phyloP scores from a whole-genome alignment of 176 grass and related monocot species.

The Neostapfia colusana region DNA sequence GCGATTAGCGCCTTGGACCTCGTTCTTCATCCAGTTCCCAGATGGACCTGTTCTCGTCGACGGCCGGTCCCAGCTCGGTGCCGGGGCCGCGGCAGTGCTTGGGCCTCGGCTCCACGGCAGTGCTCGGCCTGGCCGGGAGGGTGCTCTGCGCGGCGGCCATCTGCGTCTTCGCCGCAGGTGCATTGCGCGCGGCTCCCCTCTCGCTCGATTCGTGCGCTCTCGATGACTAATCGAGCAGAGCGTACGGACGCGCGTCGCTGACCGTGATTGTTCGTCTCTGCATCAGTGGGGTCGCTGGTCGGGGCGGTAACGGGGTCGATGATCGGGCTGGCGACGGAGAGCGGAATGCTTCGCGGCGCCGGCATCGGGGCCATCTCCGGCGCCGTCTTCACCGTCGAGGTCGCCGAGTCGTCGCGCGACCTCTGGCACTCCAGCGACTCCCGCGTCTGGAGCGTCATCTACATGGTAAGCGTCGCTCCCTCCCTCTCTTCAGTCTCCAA shows the following conservation, averaged over 20 bases:
- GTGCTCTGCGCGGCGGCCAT: conserved; percentile 43
- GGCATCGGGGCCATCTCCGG: conserved; percentile 92
- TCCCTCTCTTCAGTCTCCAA: background rate
- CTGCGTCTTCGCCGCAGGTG: conserved; percentile 46
- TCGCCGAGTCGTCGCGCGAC: conserved; percentile 65
- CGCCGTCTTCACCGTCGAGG: conserved; percentile 90
- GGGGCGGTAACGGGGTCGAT: conserved; percentile 63
- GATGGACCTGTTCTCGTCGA: conserved; percentile 21
- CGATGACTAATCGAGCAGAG: no score
- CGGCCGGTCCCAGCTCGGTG: background rate
- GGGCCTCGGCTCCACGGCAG: no score
- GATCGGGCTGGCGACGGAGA: conserved; percentile 66
- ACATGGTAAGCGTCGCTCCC: conserved; percentile 45
- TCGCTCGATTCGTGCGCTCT: no score
- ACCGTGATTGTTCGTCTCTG: background rate
- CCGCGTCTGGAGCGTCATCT: conserved; percentile 59
- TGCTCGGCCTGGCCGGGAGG: conserved; percentile 27
- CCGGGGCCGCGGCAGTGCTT: background rate
- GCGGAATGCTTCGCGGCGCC: conserved; percentile 64
- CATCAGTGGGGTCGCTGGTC: conserved; percentile 50
- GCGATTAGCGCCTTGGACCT: background rate
- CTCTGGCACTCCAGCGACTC: conserved; percentile 68
- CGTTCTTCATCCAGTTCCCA: no score
- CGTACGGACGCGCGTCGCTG: no score
- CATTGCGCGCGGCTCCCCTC: background rate